Conservation (phyloP, 805 yeast genomes). For the Candida glaebosa region DNA sequence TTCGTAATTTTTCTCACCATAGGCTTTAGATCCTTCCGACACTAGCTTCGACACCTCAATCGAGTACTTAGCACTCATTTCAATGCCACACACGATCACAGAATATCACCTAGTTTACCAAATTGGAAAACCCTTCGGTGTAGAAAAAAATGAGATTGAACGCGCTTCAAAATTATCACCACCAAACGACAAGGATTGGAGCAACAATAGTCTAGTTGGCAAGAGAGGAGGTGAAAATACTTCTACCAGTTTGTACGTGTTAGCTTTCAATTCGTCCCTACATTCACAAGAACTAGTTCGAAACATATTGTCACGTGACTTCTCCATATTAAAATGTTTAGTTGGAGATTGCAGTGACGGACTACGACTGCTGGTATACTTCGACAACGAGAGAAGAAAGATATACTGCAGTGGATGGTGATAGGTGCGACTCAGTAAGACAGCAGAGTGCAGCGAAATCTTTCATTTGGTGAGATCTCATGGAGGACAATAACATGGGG, state of each 20-base stretch:
- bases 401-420: neutral
- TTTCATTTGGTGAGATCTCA: neutral
- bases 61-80: slow-evolving; percentile 20
- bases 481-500: neutral
- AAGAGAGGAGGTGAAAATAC: no score
- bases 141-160: no score
- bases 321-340: no score
- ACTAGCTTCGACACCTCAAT: slow-evolving; percentile 46
- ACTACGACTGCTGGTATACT: neutral
- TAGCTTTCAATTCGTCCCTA: no score
- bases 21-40: slow-evolving; percentile 59
- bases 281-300: neutral
- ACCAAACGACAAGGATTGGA: no score
- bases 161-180: no score
- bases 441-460: neutral
- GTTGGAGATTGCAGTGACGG: no score
- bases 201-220: no score
- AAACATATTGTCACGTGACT: neutral
- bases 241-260: no score
- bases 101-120: no score
- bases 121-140: no score
- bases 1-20: slow-evolving; percentile 63
- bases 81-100: neutral
- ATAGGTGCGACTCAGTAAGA: neutral
- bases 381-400: neutral